Base-by-base conservation (phyloP, 768 basidiomycete genomes). In the Psilocybe subaeruginosa region DNA sequence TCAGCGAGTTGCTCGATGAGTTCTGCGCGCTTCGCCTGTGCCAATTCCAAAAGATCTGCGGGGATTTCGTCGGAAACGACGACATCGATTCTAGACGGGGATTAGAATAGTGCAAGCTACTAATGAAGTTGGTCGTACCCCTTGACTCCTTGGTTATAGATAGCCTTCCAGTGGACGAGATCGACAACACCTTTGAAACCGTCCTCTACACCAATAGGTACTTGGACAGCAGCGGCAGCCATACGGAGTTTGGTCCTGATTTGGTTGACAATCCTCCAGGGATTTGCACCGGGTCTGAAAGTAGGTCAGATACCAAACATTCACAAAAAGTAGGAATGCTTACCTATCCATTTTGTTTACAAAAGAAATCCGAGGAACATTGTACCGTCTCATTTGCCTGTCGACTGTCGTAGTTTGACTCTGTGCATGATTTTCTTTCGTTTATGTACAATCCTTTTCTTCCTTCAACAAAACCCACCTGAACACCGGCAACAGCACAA, bases 391-490 rank as follows among this genome's bases (percentile, higher is more conserved):
- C 97, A 99, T 99, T 81, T 99, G 97, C 61, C 97, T 84, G 77
- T 99, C 97, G 39, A 99, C 97, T 11, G 97, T 99, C 19, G 95
- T 99, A 2, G 97, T 99, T 85, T 99, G 97, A 77, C 92, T 94
- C 88, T 96, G 77, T 3, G 47, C 16, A 16, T 2, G 17, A 7
- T 9, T 30, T 54, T 19, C 27, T 66, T 29, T 53, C 48, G 60
- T 39, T 35, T 48, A 31, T 17, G 6, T 27, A 51, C 19, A 16
- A 23, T 23, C 23, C 1, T 23, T 23, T 23, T 23, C 23, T 23
- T 23, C 31, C 35, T 41, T 11, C 4, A n/a, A 27, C 52, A 39
- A 48, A 29, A 46, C 3, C 27, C 12, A 90, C 91, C 80, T 96
- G 94, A 14, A 99, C 97, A 64, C 97, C 97, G 56, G 95, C 91